Evolutionary conservation across 1,139 yeast genomes (phyloP), one percentile per base, ranked within the genome.

Genomic region (Nadsonia starkeyi-henricii): DNA sequence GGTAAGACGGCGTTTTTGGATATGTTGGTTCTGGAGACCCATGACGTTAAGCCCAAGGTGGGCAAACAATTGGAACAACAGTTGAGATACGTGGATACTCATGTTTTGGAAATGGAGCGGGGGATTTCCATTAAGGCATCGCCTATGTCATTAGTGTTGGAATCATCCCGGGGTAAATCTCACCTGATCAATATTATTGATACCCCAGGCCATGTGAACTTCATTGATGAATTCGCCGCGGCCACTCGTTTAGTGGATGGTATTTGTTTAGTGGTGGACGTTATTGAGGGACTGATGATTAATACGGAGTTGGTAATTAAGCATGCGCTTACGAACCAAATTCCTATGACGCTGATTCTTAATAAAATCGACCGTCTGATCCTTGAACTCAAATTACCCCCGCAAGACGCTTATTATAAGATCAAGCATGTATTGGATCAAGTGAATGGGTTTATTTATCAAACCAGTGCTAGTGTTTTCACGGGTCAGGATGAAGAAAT

Each of bases 131-230:
- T 86, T 20, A 81, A 81, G 55, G 51, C 81, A 1, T 67, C 81
- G 1, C 79, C 86, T 0, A 71, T 84, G 54, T 70, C 93, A 0
- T 56, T 86, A 18, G 62, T 89, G 12, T 62, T 82, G n/a, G 75
- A 74, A 0, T 78, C 78, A 57, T 54, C 75, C 26, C 69, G 68
- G 20, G 79, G 74, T 1, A 77, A 73, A 54, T 80, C 95, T 0
- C 66, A 67, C 41, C 74, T 77, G 1, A 58, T 81, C 28, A 85
- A 83, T 57, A 56, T 88, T 2, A 54, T 86, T 1, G 98, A 93
- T 58, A 72, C 95, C 0, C 99, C 99, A 0, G 99, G 99, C 0
- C 97, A 91, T 64, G 74, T 77, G 1, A 81, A 86, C 58, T 91
- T 91, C 60, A 65, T 72, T 33, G 96, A 85, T 59, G 97, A 91